Evolutionary conservation across 768 basidiomycete genomes (phyloP), one percentile per base, ranked within the genome.

Genomic region (Asterophora lycoperdoides): DNA sequence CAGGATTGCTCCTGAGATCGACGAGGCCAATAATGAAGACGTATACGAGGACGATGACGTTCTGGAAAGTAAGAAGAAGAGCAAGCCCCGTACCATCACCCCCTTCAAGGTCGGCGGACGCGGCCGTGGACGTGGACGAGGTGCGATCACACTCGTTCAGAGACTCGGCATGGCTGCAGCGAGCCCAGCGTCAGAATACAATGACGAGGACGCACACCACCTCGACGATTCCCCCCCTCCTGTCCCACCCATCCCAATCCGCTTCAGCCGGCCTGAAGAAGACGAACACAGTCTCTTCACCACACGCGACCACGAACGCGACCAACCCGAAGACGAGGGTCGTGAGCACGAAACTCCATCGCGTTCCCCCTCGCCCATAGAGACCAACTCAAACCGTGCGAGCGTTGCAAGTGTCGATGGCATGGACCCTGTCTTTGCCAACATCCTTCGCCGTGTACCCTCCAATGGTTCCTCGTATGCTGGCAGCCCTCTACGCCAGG

Each of bases 341-440:
- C 59, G 53, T 7, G 62, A 64, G 14, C 60, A 48, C 7, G 19
- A 49, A 19, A 44, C 17, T 14, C 48, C 54, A 2, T 64, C 65
- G 11, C 64, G 58, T 20, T 76, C 75, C 2, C 73, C 75, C 1
- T 68, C 73, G 8, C 69, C 67, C 8, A 63, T 66, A 32, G 61
- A 69, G 33, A 58, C 65, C 10, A 65, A 61, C 8, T 84, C 83
- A 3, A 86, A 86, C 57, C 74, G 83, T 30, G 79, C 79, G 5
- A 88, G 84, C 57, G 76, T 89, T 4, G 86, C 79, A 8, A 88
- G 84, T 57, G 77, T 89, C 4, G 89, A 92, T 48, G 89, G 89
- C 37, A 89, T 93, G 86, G 91, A 93, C 53, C 91, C 92, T 8
- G 76, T 70, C 1, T 93, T 89, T 59, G 89, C 89, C 45, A 88